Evolutionary conservation across 2,329 filamentous ascomycete species (phyloP), one percentile per base, ranked within the genome.

Genomic region (Cytospora mali): DNA sequence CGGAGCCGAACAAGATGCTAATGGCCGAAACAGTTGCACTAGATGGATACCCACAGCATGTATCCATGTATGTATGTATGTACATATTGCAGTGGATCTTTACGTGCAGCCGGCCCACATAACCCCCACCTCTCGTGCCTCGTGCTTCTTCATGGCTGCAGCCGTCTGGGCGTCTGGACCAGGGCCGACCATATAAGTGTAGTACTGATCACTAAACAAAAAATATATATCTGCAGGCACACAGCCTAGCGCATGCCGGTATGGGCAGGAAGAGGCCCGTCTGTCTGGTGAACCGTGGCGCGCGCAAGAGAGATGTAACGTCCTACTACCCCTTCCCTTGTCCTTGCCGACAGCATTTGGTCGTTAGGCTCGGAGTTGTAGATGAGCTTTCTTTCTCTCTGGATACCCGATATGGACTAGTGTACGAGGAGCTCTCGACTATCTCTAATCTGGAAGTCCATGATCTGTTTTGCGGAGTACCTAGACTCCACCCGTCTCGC

Each of bases 1-100:
- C 62, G 62, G 62, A 51, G 55, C 62, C 62, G 62, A 61, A 56
- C 58, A 55, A 53, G 50, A 39, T 46, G 23, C 42, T 56, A 52
- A 49, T 61, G 28, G 55, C 62, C 62, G 57, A 64, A 31, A 9
- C 58, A 29, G 52, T 33, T 27, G 29, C 58, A 52, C 57, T 57
- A 56, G 23, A 25, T 54, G 58, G 58, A 29, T 60, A 3, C n/a
- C 16, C 33, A 25, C 35, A 35, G 28, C 58, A 60, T n/a, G 35
- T 33, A 42, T 18, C 49, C 28, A 54, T 46, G 35, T 9, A 18
- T 23, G 25, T n/a, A 59, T 42, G 39, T 60, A 53, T 33, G 28
- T 33, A 53, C 58, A 39, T 39, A 46, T 49, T 4, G 7, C 13
- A 18, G 35, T 42, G 31, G 31, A 6, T n/a, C 18, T 5, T 5